Evolutionary conservation across 805 yeast genomes (phyloP), one percentile per base, ranked within the genome.

Genomic region (Candida adriatica): DNA sequence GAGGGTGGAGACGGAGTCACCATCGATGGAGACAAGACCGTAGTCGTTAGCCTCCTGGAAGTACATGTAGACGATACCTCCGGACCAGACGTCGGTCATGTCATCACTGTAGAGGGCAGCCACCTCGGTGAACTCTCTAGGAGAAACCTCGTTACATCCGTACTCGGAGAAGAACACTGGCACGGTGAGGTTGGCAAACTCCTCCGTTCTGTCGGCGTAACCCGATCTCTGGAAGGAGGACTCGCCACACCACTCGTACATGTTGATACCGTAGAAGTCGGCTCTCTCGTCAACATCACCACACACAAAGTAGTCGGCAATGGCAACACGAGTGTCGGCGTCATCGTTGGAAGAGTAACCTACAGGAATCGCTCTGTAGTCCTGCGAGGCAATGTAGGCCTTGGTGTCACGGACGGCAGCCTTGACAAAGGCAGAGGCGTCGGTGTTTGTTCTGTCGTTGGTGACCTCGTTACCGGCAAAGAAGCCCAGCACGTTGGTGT

Each of bases 61-160:
- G 64, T 81, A 82, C 88, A 81, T 75, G 66, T 80, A 82, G 34
- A 81, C 90, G 52, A 82, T 81, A 72, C 90, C 94, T 63, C 94
- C 90, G 30, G 90, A 81, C 92, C 90, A 82, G 39, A 79, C 79
- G 56, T 69, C 80, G 42, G 87, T 80, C 94, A 82, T 82, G 24
- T 80, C 64, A 30, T 56, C 54, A 42, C 78, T 64, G 62, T 70
- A 82, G 24, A 82, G 51, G 37, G 86, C 67, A 26, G 61, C 72
- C 43, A 82, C 82, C 61, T 81, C 90, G 36, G 74, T 65, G 71
- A 82, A 82, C 43, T 57, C 55, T 73, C 90, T 76, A 61, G 90
- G 90, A 25, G 47, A 44, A 37, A 74, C 79, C 39, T 54, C 64
- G 59, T 79, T 81, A 66, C 90, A 81, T 56, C 90, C 90, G 53